Percentiles rank a stretch among this genome's conserved stretches.
Conservation (phyloP, 345 rosid species). For the Geranium brycei region DNA sequence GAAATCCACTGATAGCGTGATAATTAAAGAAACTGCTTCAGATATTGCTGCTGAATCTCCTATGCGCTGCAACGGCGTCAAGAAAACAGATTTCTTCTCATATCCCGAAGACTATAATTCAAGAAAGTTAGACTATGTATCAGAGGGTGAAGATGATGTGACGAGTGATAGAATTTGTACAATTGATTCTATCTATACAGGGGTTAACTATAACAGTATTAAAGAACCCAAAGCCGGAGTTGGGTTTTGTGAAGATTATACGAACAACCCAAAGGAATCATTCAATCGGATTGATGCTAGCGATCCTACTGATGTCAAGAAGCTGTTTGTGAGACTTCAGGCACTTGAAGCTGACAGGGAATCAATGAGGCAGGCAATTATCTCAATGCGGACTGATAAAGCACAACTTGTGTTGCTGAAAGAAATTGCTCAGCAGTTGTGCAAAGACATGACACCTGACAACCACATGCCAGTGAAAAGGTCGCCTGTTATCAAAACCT, state of each 20-base stretch:
- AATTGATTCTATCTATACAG: conserved; percentile 59
- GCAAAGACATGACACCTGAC: conserved; percentile 63
- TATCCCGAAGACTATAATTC: conserved; percentile 26
- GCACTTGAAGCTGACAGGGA: conserved; percentile 95
- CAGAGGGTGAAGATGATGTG: conserved; percentile 52
- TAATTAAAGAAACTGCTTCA: conserved; percentile 30
- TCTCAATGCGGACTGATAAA: conserved; percentile 89
- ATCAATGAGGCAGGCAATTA: conserved; percentile 85
- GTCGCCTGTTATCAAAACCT: conserved; percentile 27
- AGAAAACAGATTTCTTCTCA: conserved; percentile 34
- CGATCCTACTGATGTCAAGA: conserved; percentile 71
- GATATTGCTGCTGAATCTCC: conserved; percentile 49
- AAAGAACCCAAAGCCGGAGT: conserved; percentile 31
- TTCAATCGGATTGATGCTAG: conserved; percentile 32
- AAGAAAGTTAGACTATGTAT: conserved; percentile 33
- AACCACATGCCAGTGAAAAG: conserved; percentile 33
- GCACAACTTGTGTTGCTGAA: conserved; percentile 69
- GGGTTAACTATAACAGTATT: conserved; percentile 26
- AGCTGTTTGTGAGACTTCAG: conserved; percentile 78
- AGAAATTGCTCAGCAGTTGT: conserved; percentile 90
- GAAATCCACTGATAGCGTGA: conserved; percentile 45
- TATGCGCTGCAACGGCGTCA: conserved; percentile 25
- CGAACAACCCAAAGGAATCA: conserved; percentile 32
- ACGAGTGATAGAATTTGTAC: conserved; percentile 67
- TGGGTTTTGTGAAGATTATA: conserved; percentile 32